A percentile compares a stretch with the other conserved stretches of the same genome.
Evolutionary conservation across 495 filamentous ascomycete species (phyloP).

Genomic region (Daldinia loculata): DNA sequence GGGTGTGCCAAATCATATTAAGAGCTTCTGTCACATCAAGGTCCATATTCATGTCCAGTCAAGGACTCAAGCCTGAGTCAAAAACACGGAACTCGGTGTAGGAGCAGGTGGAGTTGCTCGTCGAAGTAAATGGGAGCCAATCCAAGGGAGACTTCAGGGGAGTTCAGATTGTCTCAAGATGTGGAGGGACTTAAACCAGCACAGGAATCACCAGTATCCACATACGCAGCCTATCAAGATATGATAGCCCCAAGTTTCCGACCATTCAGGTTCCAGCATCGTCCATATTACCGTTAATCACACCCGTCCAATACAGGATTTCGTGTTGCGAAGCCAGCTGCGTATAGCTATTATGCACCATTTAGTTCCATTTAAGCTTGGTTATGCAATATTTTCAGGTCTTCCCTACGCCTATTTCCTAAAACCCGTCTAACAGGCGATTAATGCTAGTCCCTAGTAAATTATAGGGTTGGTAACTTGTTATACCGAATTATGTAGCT

Average conservation of each 20-base stretch:
- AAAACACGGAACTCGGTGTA: conserved; percentile 5
- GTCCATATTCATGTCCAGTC: background rate
- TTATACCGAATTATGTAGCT: background rate
- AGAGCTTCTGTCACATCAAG: background rate
- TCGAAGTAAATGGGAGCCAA: background rate
- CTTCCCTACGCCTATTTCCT: background rate
- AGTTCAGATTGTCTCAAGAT: conserved; percentile 6
- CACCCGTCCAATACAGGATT: conserved; percentile 17
- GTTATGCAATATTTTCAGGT: background rate
- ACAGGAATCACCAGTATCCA: conserved; percentile 8
- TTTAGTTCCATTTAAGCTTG: background rate
- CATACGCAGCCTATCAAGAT: conserved; percentile 1
- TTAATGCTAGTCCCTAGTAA: background rate
- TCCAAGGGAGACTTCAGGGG: background rate
- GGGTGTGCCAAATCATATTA: background rate
- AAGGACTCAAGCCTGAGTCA: background rate
- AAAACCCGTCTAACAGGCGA: background rate
- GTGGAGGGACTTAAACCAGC: conserved; percentile 1
- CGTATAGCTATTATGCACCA: background rate
- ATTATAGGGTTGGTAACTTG: background rate
- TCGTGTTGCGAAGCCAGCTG: conserved; percentile 10
- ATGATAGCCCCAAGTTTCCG: conserved; percentile 12
- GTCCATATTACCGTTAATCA: background rate
- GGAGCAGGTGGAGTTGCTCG: conserved; percentile 4
- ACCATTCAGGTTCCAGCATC: conserved; percentile 9